Conservation (phyloP, 2,329 filamentous ascomycete genomes). For the Penicillium expansum region DNA sequence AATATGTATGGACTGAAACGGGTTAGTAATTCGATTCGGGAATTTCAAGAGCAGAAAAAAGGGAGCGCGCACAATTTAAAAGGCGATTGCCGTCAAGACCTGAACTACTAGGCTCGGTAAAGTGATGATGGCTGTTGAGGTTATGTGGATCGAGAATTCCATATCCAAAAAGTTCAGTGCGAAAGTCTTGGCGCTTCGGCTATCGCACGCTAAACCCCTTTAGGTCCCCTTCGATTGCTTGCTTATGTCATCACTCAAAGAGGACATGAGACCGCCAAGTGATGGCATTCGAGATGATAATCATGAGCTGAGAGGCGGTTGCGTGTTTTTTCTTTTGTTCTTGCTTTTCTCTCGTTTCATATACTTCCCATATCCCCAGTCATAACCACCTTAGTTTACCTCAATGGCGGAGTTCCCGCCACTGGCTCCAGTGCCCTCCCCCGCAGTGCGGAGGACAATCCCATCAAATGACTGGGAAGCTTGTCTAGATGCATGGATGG, state of each 20-base stretch:
- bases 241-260: constrained; percentile 11
- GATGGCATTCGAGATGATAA: constrained; percentile 3
- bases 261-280: constrained; percentile 14
- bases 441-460: constrained; percentile 64
- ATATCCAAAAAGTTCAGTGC: constrained; percentile 27
- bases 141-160: constrained; percentile 22
- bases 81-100: constrained; percentile 67
- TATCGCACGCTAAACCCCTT: constrained; percentile 40
- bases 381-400: not conserved
- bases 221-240: constrained; percentile 18
- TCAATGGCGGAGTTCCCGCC: constrained; percentile 58
- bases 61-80: constrained; percentile 17
- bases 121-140: constrained; percentile 62
- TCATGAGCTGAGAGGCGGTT: constrained; percentile 1
- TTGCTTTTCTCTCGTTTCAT: not conserved
- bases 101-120: constrained; percentile 74
- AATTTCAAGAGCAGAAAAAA: constrained; percentile 4
- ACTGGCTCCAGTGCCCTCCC: constrained; percentile 73
- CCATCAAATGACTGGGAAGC: constrained; percentile 70
- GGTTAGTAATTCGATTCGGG: constrained; percentile 22
- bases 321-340: constrained; percentile 7
- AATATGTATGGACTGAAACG: constrained; percentile 32
- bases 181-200: constrained; percentile 38
- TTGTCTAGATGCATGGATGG: constrained; percentile 73
- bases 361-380: constrained; percentile 5